These are phyloP conservation scores for Strobilomyces confusus DNA, from an alignment of 768 basidiomycete species.

Conservation along the genomic window DNA sequence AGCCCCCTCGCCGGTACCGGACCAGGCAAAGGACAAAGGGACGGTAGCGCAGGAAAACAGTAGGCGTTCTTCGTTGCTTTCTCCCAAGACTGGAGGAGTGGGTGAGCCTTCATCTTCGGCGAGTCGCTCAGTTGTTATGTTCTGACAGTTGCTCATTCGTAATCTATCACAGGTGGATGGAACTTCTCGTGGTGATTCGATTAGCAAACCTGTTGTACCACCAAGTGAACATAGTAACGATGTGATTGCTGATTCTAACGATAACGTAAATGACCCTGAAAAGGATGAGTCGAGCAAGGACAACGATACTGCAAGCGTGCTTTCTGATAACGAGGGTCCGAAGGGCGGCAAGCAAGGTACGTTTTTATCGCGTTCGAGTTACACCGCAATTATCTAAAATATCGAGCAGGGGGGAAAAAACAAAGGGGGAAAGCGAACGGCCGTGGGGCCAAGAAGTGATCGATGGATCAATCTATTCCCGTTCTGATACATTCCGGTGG, in stretches of 20 bases:
- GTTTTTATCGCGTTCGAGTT: background rate
- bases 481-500: constrained; percentile 3
- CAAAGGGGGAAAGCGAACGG: background rate
- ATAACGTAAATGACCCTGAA: constrained; percentile 23
- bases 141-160: constrained; percentile 31
- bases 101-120: constrained; percentile 33
- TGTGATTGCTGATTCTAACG: constrained; percentile 23
- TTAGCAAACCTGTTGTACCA: constrained; percentile 27
- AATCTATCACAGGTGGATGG: constrained; percentile 17
- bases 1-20: background rate
- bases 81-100: constrained; percentile 15
- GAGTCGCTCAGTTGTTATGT: constrained; percentile 18
- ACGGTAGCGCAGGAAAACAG: background rate
- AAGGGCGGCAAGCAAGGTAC: constrained; percentile 14
- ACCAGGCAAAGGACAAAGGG: constrained; percentile 12
- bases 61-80: background rate
- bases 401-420: constrained; percentile 1
- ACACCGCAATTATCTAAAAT: constrained; percentile 6
- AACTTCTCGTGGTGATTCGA: constrained; percentile 12
- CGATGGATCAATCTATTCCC: background rate
- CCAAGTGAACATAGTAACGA: constrained; percentile 22
- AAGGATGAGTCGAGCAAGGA: constrained; percentile 28
- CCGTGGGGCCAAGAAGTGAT: background rate
- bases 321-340: constrained; percentile 21
- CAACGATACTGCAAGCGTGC: constrained; percentile 7